Evolutionary conservation across 371 early-diverging fungal species (phyloP).

Genomic region (Cokeromyces recurvatus): DNA sequence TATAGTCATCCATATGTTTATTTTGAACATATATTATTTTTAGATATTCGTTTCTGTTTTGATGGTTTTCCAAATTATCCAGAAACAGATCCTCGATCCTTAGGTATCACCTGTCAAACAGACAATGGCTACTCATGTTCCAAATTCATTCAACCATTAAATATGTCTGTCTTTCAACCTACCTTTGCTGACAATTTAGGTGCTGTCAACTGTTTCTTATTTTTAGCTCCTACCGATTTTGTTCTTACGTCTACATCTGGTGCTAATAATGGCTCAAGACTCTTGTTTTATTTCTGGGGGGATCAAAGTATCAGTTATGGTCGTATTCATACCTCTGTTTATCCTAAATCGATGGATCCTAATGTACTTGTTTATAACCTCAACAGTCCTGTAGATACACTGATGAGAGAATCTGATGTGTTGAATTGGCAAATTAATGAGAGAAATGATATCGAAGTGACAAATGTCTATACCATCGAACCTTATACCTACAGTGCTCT

Average conservation of each 20-base stretch:
- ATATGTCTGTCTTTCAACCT: constrained; percentile 37
- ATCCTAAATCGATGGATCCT: constrained; percentile 44
- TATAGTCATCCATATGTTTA: too few species aligned
- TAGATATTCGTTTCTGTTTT: constrained; percentile 46
- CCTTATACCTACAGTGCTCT: constrained; percentile 38
- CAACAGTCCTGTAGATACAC: constrained; percentile 11
- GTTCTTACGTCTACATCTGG: constrained; percentile 38
- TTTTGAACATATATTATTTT: too few species aligned
- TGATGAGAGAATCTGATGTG: constrained; percentile 26
- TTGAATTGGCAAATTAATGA: constrained; percentile 34
- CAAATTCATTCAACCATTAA: constrained; percentile 18
- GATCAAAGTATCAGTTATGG: constrained; percentile 26
- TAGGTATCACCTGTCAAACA: constrained; percentile 34
- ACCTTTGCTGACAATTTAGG: constrained; percentile 36
- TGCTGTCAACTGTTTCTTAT: constrained; percentile 34
- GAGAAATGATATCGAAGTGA: constrained; percentile 37
- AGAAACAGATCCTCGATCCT: constrained; percentile 8
- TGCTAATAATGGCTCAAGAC: constrained; percentile 35
- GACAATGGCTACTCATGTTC: constrained; percentile 34
- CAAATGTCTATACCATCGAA: constrained; percentile 29
- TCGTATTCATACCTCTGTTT: constrained; percentile 39
- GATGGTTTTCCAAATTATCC: constrained; percentile 31
- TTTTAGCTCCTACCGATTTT: constrained; percentile 31
- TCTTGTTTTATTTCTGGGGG: constrained; percentile 36
- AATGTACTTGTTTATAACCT: constrained; percentile 32